These are phyloP conservation scores for Monosporascus sp. DNA, from an alignment of 2,329 filamentous ascomycete genomes.

Conservation along the genomic window DNA sequence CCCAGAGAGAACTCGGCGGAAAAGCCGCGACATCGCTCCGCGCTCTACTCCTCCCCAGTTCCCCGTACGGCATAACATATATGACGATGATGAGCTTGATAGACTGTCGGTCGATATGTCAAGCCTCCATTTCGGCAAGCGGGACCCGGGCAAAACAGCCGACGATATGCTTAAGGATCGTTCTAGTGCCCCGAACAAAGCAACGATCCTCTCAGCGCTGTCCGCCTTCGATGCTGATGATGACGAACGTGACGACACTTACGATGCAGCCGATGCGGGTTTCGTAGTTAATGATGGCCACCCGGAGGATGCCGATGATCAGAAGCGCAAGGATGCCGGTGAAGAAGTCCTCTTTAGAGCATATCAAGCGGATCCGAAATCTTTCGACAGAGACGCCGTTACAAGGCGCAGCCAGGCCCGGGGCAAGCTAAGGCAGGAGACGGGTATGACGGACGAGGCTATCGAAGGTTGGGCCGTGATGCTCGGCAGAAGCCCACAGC, in stretches of 20 bases:
- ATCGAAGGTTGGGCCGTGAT: constrained; percentile 94
- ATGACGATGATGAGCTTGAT: constrained; percentile 77
- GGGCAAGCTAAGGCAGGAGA: constrained; percentile 62
- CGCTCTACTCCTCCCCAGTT: constrained; percentile 52
- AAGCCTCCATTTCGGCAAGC: constrained; percentile 75
- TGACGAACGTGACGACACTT: constrained; percentile 95
- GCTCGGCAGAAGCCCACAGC: constrained; percentile 66
- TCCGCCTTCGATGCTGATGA: constrained; percentile 89
- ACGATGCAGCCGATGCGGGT: constrained; percentile 87
- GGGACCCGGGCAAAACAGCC: constrained; percentile 56
- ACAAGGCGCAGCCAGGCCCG: constrained; percentile 62
- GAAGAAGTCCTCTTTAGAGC: constrained; percentile 71
- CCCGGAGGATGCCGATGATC: constrained; percentile 46
- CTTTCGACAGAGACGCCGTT: constrained; percentile 67
- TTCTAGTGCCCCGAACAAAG: constrained; percentile 64
- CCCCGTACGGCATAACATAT: constrained; percentile 64
- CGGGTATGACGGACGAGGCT: constrained; percentile 85
- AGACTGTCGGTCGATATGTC: constrained; percentile 59
- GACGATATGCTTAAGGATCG: constrained; percentile 66
- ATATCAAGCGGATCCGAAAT: constrained; percentile 57
- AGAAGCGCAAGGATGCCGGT: constrained; percentile 40
- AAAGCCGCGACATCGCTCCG: constrained; percentile 46
- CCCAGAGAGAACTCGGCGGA: constrained; percentile 21
- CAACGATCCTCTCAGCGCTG: constrained; percentile 81
- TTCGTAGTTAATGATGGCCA: constrained; percentile 71